Conservation (phyloP, 371 early-diverging fungal genomes). For the Rhizopus arrhizus region DNA sequence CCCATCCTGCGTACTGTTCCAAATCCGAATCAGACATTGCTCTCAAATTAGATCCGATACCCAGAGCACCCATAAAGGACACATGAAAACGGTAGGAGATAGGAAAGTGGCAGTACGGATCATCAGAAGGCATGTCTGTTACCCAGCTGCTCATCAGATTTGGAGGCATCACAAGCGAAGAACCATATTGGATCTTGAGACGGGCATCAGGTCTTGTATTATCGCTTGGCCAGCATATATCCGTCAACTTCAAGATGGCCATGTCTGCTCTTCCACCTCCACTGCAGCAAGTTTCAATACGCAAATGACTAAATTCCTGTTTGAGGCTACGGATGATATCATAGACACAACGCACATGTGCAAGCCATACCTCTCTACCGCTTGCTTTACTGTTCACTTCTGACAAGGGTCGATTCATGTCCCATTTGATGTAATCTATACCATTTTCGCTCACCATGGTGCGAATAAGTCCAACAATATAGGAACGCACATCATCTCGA, state of each 20-base stretch:
- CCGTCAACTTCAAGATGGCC: conserved; percentile 18
- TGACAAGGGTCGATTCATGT: conserved; percentile 49
- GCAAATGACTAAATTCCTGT: conserved; percentile 20
- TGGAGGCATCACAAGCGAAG: conserved; percentile 41
- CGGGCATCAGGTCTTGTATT: conserved; percentile 48
- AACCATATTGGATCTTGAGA: conserved; percentile 41
- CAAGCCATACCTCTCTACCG: conserved; percentile 30
- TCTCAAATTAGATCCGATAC: conserved; percentile 37
- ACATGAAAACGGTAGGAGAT: conserved; percentile 45
- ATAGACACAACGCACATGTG: conserved; percentile 26
- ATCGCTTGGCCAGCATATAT: conserved; percentile 44
- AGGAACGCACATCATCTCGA: conserved; percentile 30
- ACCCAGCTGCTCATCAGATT: conserved; percentile 43
- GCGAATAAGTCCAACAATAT: conserved; percentile 20
- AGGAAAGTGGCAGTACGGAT: conserved; percentile 21
- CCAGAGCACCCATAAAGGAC: conserved; percentile 43
- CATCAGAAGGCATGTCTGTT: conserved; percentile 32
- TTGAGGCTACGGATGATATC: conserved; percentile 29
- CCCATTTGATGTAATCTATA: conserved; percentile 53
- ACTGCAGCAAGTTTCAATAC: conserved; percentile 48
- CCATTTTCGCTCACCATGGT: conserved; percentile 13
- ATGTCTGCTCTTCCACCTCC: conserved; percentile 52
- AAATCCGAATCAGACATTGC: conserved; percentile 10
- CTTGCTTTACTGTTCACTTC: conserved; percentile 30
- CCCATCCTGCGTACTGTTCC: conserved; percentile 32